Evolutionary conservation across 169 alveolate species (phyloP).

Genomic region (Condylostoma magnum): DNA sequence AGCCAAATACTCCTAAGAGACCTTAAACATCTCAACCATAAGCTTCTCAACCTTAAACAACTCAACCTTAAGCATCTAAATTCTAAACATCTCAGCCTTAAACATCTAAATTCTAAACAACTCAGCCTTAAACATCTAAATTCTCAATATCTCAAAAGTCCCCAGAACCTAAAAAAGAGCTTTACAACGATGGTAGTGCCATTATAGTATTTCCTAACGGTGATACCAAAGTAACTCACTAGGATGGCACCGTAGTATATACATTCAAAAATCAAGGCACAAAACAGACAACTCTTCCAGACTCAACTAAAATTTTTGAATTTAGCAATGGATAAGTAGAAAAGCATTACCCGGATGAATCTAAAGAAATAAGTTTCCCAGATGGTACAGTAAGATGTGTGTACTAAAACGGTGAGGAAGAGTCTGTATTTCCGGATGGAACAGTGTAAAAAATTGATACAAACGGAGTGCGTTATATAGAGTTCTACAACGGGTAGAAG

Average conservation of each 20-base stretch:
- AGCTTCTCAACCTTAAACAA: too few species aligned
- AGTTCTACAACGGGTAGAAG: conserved; percentile 63
- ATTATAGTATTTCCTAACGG: conserved; percentile 63
- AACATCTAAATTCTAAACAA: too few species aligned
- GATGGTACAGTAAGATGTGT: conserved; percentile 53
- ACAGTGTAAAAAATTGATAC: conserved; percentile 62
- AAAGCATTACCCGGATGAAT: conserved; percentile 71
- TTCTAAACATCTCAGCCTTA: too few species aligned
- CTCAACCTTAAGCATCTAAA: too few species aligned
- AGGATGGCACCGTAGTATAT: conserved; percentile 68
- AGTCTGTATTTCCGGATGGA: conserved; percentile 73
- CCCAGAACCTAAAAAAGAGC: conserved; percentile 55
- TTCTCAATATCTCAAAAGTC: too few species aligned
- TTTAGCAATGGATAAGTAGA: conserved; percentile 73
- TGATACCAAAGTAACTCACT: conserved; percentile 66
- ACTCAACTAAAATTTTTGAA: conserved; percentile 66
- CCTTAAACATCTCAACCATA: too few species aligned
- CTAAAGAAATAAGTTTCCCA: conserved; percentile 59
- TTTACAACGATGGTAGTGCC: conserved; percentile 65
- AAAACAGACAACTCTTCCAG: conserved; percentile 66
- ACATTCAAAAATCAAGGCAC: conserved; percentile 65
- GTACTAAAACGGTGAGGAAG: conserved; percentile 72
- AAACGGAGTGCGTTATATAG: conserved; percentile 59
- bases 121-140: too few species aligned
- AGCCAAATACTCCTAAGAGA: too few species aligned